These are phyloP conservation scores for Penicillium salamii DNA, from an alignment of 495 filamentous ascomycete genomes.

Conservation along the genomic window DNA sequence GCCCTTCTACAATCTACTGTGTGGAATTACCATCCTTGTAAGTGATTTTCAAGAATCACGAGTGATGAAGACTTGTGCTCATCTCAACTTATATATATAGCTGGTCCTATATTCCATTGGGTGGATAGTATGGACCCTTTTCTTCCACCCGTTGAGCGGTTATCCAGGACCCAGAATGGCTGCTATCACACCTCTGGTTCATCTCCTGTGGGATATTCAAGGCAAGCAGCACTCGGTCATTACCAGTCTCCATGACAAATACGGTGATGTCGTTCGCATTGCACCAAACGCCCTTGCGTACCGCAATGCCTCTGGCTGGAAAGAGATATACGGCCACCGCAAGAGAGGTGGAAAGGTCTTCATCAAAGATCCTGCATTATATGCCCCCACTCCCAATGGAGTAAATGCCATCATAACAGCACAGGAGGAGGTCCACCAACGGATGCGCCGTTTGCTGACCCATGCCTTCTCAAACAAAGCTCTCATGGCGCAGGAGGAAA, in stretches of 20 bases:
- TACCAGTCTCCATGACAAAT: conserved; percentile 45
- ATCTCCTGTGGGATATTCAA: conserved; percentile 17
- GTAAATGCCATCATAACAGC: conserved; percentile 30
- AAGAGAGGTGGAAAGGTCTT: conserved; percentile 30
- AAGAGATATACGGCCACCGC: conserved; percentile 55
- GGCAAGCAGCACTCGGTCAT: conserved; percentile 24
- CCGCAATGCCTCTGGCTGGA: conserved; percentile 50
- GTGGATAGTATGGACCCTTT: conserved; percentile 11
- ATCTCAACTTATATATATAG: not conserved
- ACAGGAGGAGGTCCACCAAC: conserved; percentile 43
- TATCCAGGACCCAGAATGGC: conserved; percentile 21
- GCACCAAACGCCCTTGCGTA: conserved; percentile 54
- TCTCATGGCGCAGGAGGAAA: conserved; percentile 44
- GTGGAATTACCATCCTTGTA: conserved; percentile 1
- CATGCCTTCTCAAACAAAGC: conserved; percentile 52
- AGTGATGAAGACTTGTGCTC: not conserved
- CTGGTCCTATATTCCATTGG: not conserved
- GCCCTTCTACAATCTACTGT: not conserved
- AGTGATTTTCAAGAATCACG: not conserved
- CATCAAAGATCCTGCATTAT: conserved; percentile 33
- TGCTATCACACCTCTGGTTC: conserved; percentile 15
- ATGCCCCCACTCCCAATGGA: conserved; percentile 23
- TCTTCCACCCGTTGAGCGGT: conserved; percentile 13
- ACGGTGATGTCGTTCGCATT: conserved; percentile 54
- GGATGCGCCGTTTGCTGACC: conserved; percentile 42